A percentile compares a stretch with the other conserved stretches of the same genome.
Evolutionary conservation across 345 rosid genomes (phyloP).

Genomic region (Camelina neglecta): DNA sequence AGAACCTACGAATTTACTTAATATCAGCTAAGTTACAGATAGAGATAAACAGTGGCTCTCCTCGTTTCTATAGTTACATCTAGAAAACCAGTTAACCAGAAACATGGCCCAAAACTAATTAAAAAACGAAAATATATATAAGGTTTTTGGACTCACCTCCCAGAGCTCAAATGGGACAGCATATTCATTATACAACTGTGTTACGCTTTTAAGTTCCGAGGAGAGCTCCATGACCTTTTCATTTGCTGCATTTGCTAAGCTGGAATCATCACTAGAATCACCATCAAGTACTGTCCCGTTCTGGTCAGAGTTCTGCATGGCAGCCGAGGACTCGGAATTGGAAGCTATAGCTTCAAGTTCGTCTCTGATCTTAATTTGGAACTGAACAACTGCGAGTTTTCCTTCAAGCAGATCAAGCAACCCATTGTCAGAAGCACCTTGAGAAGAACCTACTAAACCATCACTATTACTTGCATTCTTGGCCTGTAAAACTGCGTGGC

Average conservation of each 20-base stretch:
- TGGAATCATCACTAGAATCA: conserved; percentile 48
- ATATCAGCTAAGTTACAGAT: conserved; percentile 11
- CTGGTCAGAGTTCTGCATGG: conserved; percentile 59
- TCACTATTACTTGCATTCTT: conserved; percentile 77
- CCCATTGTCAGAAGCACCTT: conserved; percentile 67
- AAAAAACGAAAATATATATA: conserved; percentile 3
- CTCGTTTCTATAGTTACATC: conserved; percentile 12
- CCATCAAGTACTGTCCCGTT: conserved; percentile 55
- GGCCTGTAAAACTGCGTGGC: conserved; percentile 96
- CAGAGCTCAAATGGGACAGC: conserved; percentile 97
- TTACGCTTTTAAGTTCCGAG: conserved; percentile 86
- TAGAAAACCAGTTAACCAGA: conserved; percentile 24
- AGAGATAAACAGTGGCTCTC: not conserved
- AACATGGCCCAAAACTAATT: conserved; percentile 7
- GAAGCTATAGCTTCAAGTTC: conserved; percentile 78
- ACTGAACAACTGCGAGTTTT: conserved; percentile 85
- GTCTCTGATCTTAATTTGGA: conserved; percentile 89
- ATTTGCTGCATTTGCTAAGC: conserved; percentile 57
- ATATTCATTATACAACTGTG: conserved; percentile 93
- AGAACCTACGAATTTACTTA: conserved; percentile 6
- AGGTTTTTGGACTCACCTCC: conserved; percentile 64
- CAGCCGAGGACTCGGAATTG: conserved; percentile 54
- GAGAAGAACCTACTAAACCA: conserved; percentile 59
- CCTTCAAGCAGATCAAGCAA: conserved; percentile 96
- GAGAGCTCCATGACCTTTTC: conserved; percentile 94